Base-by-base conservation (phyloP, 1,139 yeast genomes). In the Meyerozyma guilliermondii region DNA sequence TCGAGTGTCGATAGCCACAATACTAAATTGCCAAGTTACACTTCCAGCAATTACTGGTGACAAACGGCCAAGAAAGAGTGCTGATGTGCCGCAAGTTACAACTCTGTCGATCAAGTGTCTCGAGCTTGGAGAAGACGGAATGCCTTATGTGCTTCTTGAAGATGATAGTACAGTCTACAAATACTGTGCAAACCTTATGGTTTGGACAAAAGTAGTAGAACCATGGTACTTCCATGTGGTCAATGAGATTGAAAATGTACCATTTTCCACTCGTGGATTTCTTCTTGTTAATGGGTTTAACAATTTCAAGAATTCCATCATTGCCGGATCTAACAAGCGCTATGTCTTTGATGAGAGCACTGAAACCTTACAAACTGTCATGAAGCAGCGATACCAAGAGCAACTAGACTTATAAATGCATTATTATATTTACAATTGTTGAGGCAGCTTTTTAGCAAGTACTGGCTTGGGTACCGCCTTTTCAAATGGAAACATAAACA, bases 1-100 rank as follows among this genome's bases (percentile, higher is more conserved):
- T 27, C 73, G 71, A 1, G 65, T 78, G 0, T 74, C 84, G 1
- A 48, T 81, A 37, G 78, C 86, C 0, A 71, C 82, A 0, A 61
- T 81, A 2, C 50, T 80, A 44, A 78, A 78, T 46, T 44, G 45
- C 22, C 57, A 55, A 24, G 45, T 55, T 4, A 35, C 23, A 10
- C 30, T 41, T 9, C 13, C 24, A 30, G 29, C 34, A 17, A n/a
- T 14, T 27, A 9, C 11, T 2, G 7, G 13, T 26, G 35, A 36
- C 2, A 26, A 17, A 31, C 6, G 17, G 40, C 20, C 14, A 35
- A 49, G 46, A 29, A 43, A 45, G 35, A 62, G 68, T 1, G 45
- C 47, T 23, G 50, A 50, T 35, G 40, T 51, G 2, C 35, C 45
- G 6, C 30, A 45, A 2, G 50, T 60, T 5, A 38, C 56, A 6